Evolutionary conservation across 352 stramenopile species (phyloP).

Genomic region (Pythium folliculosum): DNA sequence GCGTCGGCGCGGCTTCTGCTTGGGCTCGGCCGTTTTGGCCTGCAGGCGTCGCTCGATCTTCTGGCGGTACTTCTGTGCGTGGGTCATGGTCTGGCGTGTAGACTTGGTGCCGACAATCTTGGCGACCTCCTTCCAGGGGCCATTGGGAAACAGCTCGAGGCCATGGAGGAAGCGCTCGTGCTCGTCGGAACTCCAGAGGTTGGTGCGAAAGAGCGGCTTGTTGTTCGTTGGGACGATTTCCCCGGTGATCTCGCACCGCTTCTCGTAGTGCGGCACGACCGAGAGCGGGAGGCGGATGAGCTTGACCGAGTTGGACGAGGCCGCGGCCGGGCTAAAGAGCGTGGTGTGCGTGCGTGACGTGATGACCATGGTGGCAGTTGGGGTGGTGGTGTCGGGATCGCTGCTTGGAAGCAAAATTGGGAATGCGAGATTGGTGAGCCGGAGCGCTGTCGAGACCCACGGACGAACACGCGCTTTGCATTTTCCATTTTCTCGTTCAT

Average conservation of each 20-base stretch:
- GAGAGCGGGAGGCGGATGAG: constrained; percentile 18
- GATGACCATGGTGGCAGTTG: too few relatives aligned
- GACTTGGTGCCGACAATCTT: constrained; percentile 77
- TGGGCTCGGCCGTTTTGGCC: neutral
- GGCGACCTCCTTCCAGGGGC: constrained; percentile 68
- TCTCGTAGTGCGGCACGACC: constrained; percentile 9
- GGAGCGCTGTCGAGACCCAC: too few relatives aligned
- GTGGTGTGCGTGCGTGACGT: too few relatives aligned
- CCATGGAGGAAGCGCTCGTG: constrained; percentile 65
- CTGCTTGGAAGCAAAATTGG: too few relatives aligned
- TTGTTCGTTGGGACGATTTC: neutral
- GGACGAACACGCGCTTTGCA: too few relatives aligned
- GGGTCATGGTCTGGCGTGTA: constrained; percentile 72
- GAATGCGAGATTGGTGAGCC: too few relatives aligned
- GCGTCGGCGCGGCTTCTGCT: too few relatives aligned
- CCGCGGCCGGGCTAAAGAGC: too few relatives aligned
- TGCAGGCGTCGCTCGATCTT: constrained; percentile 72
- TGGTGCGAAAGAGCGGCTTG: constrained; percentile 13
- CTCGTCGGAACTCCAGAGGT: constrained; percentile 29
- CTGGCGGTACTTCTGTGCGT: constrained; percentile 48
- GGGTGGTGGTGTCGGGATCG: too few relatives aligned
- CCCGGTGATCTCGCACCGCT: constrained; percentile 1
- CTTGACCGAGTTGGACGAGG: too few relatives aligned
- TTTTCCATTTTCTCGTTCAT: too few relatives aligned
- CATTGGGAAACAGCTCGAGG: constrained; percentile 58